Percentiles rank a stretch among this genome's conserved stretches.
These are phyloP conservation scores for Orbilia oligospora DNA, from an alignment of 2,329 filamentous ascomycete species.

Conservation along the genomic window DNA sequence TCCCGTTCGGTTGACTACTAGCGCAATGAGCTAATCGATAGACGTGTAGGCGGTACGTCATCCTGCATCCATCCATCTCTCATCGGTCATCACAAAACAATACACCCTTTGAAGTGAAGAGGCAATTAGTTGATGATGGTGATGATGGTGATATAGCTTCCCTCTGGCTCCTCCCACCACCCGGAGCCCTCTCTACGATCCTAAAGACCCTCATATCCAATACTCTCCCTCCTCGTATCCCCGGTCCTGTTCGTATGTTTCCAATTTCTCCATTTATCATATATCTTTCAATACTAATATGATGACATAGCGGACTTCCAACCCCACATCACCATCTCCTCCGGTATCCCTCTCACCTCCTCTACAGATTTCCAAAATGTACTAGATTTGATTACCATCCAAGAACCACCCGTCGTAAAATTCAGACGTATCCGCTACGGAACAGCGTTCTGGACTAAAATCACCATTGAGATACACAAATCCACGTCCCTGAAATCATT, in stretches of 20 bases:
- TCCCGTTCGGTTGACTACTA: constrained; percentile 18
- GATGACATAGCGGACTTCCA: constrained; percentile 59
- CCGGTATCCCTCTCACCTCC: constrained; percentile 54
- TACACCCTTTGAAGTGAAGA: too few relatives aligned
- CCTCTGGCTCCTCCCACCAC: constrained; percentile 62
- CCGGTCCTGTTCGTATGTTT: constrained; percentile 50
- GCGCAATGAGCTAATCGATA: background rate
- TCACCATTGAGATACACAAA: constrained; percentile 62
- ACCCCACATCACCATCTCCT: constrained; percentile 63
- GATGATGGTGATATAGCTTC: constrained; percentile 53
- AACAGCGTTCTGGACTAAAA: constrained; percentile 62
- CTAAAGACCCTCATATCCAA: constrained; percentile 61
- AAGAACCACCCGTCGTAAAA: constrained; percentile 13
- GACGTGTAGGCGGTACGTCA: constrained; percentile 49
- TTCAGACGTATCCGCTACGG: constrained; percentile 62
- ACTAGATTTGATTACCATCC: constrained; percentile 47
- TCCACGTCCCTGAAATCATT: constrained; percentile 58
- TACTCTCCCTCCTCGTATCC: constrained; percentile 61
- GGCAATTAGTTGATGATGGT: background rate
- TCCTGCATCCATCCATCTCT: background rate
- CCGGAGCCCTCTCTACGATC: constrained; percentile 37
- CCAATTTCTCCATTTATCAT: background rate
- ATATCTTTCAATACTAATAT: background rate
- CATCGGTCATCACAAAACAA: too few relatives aligned
- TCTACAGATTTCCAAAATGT: constrained; percentile 39